Conservation (phyloP, 164 flowering plant species). For the Dillenia turbinata region DNA sequence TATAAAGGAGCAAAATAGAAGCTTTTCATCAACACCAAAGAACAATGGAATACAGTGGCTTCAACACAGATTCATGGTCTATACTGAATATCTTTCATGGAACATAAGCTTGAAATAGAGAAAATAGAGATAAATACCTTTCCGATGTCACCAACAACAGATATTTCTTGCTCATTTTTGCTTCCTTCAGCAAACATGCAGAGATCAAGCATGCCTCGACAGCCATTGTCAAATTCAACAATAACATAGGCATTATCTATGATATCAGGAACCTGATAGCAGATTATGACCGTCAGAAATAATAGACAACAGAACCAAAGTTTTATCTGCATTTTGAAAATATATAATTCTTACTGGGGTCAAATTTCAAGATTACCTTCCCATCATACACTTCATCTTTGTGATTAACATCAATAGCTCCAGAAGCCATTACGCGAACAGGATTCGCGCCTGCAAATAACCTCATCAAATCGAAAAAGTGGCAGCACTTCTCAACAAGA, state of each 20-base stretch:
- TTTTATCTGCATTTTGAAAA: background rate
- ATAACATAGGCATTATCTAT: slow-evolving; percentile 95
- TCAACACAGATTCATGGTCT: too few relatives aligned
- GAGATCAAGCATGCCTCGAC: slow-evolving; percentile 88
- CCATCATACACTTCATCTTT: slow-evolving; percentile 95
- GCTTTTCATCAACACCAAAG: too few relatives aligned
- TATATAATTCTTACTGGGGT: background rate
- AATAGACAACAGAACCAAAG: background rate
- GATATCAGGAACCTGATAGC: slow-evolving; percentile 84
- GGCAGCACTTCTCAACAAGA: slow-evolving; percentile 97
- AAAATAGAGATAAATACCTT: slow-evolving; percentile 45
- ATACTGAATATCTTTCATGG: background rate
- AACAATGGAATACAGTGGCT: too few relatives aligned
- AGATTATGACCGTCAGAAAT: slow-evolving; percentile 2
- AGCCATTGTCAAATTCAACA: slow-evolving; percentile 84
- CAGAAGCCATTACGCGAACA: slow-evolving; percentile 96
- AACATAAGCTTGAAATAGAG: background rate
- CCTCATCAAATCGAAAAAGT: slow-evolving; percentile 96
- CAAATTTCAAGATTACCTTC: slow-evolving; percentile 37
- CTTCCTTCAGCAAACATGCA: slow-evolving; percentile 99
- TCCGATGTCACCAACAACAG: slow-evolving; percentile 84
- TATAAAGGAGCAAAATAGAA: too few relatives aligned
- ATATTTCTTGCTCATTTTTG: slow-evolving; percentile 96
- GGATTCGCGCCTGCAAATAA: slow-evolving; percentile 82
- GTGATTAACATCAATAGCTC: slow-evolving; percentile 92